A percentile compares a stretch with the other conserved stretches of the same genome.
Evolutionary conservation across 495 filamentous ascomycete genomes (phyloP).

Genomic region (Xylaria flabelliformis): DNA sequence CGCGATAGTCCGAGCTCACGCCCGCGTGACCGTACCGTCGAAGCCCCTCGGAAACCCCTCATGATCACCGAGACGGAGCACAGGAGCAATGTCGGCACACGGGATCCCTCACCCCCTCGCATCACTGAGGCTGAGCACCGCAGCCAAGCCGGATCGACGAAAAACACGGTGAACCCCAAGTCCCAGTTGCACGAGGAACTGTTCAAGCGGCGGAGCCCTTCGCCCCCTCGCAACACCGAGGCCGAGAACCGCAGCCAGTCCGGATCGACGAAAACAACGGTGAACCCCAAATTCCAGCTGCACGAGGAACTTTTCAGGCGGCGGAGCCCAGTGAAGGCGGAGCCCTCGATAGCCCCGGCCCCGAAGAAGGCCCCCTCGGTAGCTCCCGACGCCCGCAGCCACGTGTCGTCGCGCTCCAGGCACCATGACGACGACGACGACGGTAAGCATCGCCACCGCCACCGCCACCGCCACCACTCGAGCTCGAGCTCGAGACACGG

Average conservation of each 20-base stretch:
- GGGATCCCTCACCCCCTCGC: slow-evolving; percentile 20
- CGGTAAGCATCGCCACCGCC: too few relatives aligned
- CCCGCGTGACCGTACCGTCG: slow-evolving; percentile 43
- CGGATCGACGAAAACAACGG: slow-evolving; percentile 30
- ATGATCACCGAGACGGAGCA: slow-evolving; percentile 39
- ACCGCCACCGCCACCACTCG: slow-evolving; percentile 32
- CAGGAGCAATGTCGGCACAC: slow-evolving; percentile 32
- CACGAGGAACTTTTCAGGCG: slow-evolving; percentile 41
- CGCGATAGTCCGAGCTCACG: slow-evolving; percentile 36
- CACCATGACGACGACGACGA: slow-evolving; percentile 5
- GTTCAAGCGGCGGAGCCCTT: slow-evolving; percentile 37
- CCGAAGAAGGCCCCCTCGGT: slow-evolving; percentile 35
- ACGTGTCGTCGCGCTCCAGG: slow-evolving; percentile 21
- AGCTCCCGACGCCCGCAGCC: slow-evolving; percentile 37
- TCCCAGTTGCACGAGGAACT: slow-evolving; percentile 38
- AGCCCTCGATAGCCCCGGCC: slow-evolving; percentile 8
- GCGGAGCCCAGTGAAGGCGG: slow-evolving; percentile 27
- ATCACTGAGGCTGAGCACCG: slow-evolving; percentile 23
- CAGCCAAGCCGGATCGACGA: slow-evolving; percentile 35
- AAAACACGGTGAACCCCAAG: slow-evolving; percentile 15
- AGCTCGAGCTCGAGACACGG: slow-evolving; percentile 31
- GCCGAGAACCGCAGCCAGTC: slow-evolving; percentile 34
- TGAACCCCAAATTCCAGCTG: slow-evolving; percentile 25
- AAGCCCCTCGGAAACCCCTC: slow-evolving; percentile 40
- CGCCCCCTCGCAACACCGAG: slow-evolving; percentile 4